Evolutionary conservation across 371 early-diverging fungal genomes (phyloP).

Genomic region (Apophysomyces ossiformis): DNA sequence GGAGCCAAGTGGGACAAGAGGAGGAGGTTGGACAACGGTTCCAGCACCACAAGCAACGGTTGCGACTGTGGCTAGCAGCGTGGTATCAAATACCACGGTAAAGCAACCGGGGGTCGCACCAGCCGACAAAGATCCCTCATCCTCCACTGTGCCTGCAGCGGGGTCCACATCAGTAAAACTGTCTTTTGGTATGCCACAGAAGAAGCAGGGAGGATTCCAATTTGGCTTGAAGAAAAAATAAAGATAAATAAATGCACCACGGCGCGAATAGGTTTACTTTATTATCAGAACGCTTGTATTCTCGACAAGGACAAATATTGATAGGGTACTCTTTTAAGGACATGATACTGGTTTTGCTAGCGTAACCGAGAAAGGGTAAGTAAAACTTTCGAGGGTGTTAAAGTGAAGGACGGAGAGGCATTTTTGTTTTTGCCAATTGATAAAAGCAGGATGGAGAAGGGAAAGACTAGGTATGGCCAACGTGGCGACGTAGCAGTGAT

Average conservation of each 20-base stretch:
- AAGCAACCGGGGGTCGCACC: neutral
- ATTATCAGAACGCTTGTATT: no score
- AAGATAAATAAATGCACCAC: neutral
- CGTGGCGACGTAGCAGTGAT: no score
- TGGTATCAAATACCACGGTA: neutral
- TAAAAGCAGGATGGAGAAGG: no score
- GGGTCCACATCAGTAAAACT: conserved; percentile 17
- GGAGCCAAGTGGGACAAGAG: neutral
- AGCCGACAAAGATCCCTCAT: neutral
- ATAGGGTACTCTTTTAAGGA: no score
- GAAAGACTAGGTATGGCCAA: no score
- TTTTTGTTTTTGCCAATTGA: no score
- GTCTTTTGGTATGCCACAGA: conserved; percentile 36
- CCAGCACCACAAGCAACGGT: neutral
- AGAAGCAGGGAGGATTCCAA: conserved; percentile 34
- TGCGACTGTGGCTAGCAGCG: neutral
- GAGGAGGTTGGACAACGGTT: conserved; percentile 4
- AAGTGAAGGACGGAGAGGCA: no score
- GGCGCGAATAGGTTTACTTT: neutral
- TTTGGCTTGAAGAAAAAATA: conserved; percentile 44
- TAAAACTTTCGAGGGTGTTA: no score
- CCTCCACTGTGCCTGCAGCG: conserved; percentile 1
- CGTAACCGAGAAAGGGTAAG: no score
- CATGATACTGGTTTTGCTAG: no score
- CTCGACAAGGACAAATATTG: no score